phyloP scores from a whole-genome alignment of 768 basidiomycete species.

The Leccinellum albellum region DNA sequence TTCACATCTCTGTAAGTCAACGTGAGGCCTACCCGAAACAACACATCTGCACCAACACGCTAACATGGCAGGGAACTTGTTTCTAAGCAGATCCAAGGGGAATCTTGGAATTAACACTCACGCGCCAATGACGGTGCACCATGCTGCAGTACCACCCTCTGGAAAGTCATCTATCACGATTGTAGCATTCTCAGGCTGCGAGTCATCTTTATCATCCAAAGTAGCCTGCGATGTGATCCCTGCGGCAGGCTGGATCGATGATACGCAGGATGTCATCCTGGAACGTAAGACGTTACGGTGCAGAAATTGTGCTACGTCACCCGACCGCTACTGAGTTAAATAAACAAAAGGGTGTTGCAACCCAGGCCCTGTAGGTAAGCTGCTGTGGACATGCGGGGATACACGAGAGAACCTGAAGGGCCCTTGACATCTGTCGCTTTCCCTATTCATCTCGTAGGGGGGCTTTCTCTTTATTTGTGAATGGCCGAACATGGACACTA shows the following conservation, averaged over 20 bases:
- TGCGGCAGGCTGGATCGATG: background rate
- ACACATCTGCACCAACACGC: slow-evolving; percentile 31
- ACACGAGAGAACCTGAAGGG: background rate
- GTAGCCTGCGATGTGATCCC: background rate
- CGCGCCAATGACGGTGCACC: slow-evolving; percentile 24
- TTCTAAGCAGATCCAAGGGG: background rate
- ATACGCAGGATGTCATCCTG: slow-evolving; percentile 6
- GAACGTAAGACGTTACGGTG: background rate
- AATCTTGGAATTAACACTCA: slow-evolving; percentile 3
- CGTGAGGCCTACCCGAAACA: slow-evolving; percentile 27
- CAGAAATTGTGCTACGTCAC: background rate
- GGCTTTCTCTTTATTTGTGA: background rate
- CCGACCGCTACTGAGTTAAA: background rate
- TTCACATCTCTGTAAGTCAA: background rate
- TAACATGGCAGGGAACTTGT: slow-evolving; percentile 2
- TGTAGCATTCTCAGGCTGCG: background rate
- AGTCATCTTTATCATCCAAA: slow-evolving; percentile 2
- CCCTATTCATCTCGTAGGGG: background rate
- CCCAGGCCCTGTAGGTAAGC: background rate
- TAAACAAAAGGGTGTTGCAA: background rate
- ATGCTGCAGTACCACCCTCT: slow-evolving; percentile 27
- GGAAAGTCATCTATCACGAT: slow-evolving; percentile 16
- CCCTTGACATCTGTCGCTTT: background rate
- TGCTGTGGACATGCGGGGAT: background rate
- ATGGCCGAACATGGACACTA: background rate